These are phyloP conservation scores for Auriscalpium microsporum DNA, from an alignment of 768 basidiomycete genomes.

Conservation along the genomic window DNA sequence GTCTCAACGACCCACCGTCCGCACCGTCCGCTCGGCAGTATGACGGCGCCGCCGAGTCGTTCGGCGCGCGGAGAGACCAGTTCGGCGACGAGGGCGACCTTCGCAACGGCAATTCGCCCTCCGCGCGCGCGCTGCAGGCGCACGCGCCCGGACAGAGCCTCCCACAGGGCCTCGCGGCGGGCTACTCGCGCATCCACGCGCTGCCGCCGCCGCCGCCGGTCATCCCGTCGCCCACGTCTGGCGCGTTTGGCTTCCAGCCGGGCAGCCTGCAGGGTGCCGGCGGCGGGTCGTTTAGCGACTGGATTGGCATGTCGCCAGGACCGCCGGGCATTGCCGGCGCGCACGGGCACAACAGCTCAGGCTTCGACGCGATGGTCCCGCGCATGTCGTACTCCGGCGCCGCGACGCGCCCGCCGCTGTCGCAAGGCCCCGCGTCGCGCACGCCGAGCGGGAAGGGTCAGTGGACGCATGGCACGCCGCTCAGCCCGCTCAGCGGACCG, in stretches of 20 bases:
- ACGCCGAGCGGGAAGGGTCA: conserved; percentile 28
- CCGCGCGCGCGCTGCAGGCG: conserved; percentile 69
- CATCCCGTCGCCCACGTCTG: conserved; percentile 29
- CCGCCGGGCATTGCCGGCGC: conserved; percentile 17
- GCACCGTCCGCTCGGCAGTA: conserved; percentile 17
- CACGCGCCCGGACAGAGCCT: conserved; percentile 89
- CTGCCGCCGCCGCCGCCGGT: conserved; percentile 32
- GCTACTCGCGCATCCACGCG: conserved; percentile 85
- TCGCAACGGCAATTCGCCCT: conserved; percentile 46
- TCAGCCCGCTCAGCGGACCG: conserved; percentile 57
- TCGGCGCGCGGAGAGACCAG: conserved; percentile 32
- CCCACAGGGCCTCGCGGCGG: conserved; percentile 87
- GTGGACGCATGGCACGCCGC: conserved; percentile 28
- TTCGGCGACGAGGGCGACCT: conserved; percentile 22
- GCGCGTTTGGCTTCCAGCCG: conserved; percentile 22
- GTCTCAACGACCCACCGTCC: conserved; percentile 12
- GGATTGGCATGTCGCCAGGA: conserved; percentile 24
- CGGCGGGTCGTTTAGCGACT: conserved; percentile 20
- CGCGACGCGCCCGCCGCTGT: conserved; percentile 19
- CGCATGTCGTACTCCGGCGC: conserved; percentile 48
- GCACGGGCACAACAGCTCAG: neutral
- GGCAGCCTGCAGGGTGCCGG: conserved; percentile 18
- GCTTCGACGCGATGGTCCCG: conserved; percentile 47
- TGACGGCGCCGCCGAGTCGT: conserved; percentile 24
- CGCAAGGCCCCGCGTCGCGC: conserved; percentile 14